phyloP scores from a whole-genome alignment of 148 eudicot species.

The Diospyros lotus region DNA sequence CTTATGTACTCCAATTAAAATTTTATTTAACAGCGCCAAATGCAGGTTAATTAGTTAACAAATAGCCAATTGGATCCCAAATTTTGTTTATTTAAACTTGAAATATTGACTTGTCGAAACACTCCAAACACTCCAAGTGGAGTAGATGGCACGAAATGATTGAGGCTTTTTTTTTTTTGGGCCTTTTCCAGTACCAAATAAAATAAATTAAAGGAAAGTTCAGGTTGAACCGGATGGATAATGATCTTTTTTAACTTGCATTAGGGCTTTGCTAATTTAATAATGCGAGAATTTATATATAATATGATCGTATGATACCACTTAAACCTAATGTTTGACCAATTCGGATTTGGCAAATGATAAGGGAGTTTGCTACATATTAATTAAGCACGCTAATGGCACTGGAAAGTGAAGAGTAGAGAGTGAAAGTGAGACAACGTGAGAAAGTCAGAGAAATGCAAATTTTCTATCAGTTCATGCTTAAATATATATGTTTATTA shows the following conservation, averaged over 20 bases:
- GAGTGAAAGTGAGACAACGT: no score
- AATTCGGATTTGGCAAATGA: background rate
- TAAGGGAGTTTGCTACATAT: background rate
- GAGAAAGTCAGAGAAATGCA: no score
- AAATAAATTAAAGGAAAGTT: background rate
- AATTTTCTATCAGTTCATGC: no score
- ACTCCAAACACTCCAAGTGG: slow-evolving; percentile 30
- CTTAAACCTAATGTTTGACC: background rate
- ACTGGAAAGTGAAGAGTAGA: background rate
- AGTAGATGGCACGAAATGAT: slow-evolving; percentile 24
- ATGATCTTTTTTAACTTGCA: no score
- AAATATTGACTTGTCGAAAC: slow-evolving; percentile 18
- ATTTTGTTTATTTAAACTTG: no score
- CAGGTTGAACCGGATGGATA: background rate
- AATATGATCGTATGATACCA: background rate
- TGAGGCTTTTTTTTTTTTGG: slow-evolving; percentile 15
- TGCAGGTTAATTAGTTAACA: background rate
- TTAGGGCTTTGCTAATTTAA: no score
- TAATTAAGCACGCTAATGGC: no score
- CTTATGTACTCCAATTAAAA: background rate
- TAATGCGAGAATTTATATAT: no score
- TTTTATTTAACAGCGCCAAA: background rate
- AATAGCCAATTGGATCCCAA: no score
- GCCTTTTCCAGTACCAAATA: background rate
- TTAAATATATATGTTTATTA: no score